Evolutionary conservation across 805 yeast species (phyloP).

Genomic region (Candida namnaoensis): DNA sequence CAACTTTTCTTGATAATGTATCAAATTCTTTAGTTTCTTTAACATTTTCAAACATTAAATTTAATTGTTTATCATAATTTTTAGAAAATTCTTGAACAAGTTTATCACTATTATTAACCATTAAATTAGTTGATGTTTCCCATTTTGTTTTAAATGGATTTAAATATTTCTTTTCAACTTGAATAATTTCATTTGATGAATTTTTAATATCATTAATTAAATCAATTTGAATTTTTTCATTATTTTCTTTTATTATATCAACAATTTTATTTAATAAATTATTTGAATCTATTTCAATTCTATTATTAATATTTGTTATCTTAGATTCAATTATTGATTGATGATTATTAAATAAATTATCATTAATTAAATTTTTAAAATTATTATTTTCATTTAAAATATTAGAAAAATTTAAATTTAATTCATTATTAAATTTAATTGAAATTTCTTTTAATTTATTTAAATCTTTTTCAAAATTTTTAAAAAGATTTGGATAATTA

Average conservation of each 20-base stretch:
- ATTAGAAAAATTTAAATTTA: conserved; percentile 12
- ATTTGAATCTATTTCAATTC: conserved; percentile 13
- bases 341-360: conserved; percentile 15
- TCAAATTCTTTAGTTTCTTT: conserved; percentile 10
- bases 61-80: conserved; percentile 5
- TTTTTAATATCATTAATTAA: conserved; percentile 6
- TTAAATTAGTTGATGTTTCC: conserved; percentile 12
- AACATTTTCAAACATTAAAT: conserved; percentile 3
- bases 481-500: conserved; percentile 13
- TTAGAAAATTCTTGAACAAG: conserved; percentile 4
- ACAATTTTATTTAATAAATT: conserved; percentile 9
- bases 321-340: conserved; percentile 8
- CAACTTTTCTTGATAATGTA: conserved; percentile 4
- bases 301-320: conserved; percentile 5
- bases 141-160: conserved; percentile 8
- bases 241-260: conserved; percentile 10
- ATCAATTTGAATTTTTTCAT: conserved; percentile 9
- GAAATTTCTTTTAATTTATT: conserved; percentile 4
- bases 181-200: conserved; percentile 10
- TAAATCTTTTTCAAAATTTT: conserved; percentile 10
- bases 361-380: conserved; percentile 10
- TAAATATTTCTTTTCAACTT: conserved; percentile 9
- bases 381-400: conserved; percentile 17
- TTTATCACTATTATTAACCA: conserved; percentile 13
- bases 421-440: conserved; percentile 3